Percentiles rank a stretch among this genome's conserved stretches.
These are phyloP conservation scores for Dactylonectria macrodidyma DNA, from an alignment of 2,329 filamentous ascomycete genomes.

Conservation along the genomic window DNA sequence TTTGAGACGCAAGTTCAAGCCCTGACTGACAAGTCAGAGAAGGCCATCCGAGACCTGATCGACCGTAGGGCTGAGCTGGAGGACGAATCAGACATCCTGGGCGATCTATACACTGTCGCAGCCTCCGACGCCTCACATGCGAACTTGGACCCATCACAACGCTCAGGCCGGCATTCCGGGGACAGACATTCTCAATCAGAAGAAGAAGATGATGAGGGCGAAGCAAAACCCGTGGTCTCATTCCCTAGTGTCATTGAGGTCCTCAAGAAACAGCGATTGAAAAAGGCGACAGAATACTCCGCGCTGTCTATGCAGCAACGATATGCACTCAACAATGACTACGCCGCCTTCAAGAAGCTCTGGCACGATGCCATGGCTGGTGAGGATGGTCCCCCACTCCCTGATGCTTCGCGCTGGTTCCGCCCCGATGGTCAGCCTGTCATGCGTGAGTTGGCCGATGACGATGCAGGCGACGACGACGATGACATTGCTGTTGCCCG, in stretches of 20 bases:
- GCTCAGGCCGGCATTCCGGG: constrained; percentile 25
- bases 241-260: constrained; percentile 49
- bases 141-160: constrained; percentile 8
- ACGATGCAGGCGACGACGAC: constrained; percentile 67
- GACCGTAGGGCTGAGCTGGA: constrained; percentile 66
- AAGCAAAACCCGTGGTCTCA: constrained; percentile 41
- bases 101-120: constrained; percentile 52
- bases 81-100: constrained; percentile 61
- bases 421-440: constrained; percentile 60
- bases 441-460: constrained; percentile 48
- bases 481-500: constrained; percentile 79
- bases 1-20: constrained; percentile 58
- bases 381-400: constrained; percentile 64
- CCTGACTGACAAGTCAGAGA: constrained; percentile 63
- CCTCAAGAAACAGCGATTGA: constrained; percentile 54
- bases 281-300: constrained; percentile 60
- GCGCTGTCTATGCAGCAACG: constrained; percentile 59
- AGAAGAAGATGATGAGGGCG: constrained; percentile 44
- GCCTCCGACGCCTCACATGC: constrained; percentile 33
- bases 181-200: constrained; percentile 15
- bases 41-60: constrained; percentile 63
- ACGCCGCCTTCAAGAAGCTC: constrained; percentile 70
- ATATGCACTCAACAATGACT: constrained; percentile 72
- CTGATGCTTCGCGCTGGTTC: constrained; percentile 70
- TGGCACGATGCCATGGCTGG: constrained; percentile 69